A percentile compares a stretch with the other conserved stretches of the same genome.
phyloP scores from a whole-genome alignment of 768 basidiomycete genomes.

The Imleria badia region DNA sequence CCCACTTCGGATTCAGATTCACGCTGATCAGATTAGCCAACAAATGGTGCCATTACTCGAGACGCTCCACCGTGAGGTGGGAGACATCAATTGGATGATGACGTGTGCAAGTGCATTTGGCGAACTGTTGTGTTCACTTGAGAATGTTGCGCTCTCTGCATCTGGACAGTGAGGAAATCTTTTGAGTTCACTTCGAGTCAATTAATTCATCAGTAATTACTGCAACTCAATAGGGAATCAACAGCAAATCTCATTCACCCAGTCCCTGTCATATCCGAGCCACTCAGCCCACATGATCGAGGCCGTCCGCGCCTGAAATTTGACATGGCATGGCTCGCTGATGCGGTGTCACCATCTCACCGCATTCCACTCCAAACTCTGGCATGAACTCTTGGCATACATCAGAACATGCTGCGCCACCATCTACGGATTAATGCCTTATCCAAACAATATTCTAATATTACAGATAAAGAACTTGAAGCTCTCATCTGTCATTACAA shows the following conservation, averaged over 20 bases:
- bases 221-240: no score
- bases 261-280: no score
- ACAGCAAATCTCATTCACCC: no score
- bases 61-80: conserved; percentile 9
- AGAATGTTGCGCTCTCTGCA: neutral
- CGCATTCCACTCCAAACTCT: neutral
- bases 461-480: neutral
- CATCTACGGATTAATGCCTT: neutral
- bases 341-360: neutral
- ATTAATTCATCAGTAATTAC: no score
- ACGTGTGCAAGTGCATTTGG: neutral
- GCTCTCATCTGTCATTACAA: conserved; percentile 7
- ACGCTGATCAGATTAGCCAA: conserved; percentile 13
- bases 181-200: no score
- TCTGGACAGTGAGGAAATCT: neutral
- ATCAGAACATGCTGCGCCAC: neutral
- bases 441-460: neutral
- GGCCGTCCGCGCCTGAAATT: neutral
- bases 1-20: conserved; percentile 12
- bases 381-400: neutral
- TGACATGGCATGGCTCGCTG: neutral
- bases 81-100: neutral
- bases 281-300: neutral
- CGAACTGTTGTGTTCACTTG: neutral
- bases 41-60: conserved; percentile 8